phyloP scores from a whole-genome alignment of 1,139 yeast species.

The Sugiyamaella paludigena region DNA sequence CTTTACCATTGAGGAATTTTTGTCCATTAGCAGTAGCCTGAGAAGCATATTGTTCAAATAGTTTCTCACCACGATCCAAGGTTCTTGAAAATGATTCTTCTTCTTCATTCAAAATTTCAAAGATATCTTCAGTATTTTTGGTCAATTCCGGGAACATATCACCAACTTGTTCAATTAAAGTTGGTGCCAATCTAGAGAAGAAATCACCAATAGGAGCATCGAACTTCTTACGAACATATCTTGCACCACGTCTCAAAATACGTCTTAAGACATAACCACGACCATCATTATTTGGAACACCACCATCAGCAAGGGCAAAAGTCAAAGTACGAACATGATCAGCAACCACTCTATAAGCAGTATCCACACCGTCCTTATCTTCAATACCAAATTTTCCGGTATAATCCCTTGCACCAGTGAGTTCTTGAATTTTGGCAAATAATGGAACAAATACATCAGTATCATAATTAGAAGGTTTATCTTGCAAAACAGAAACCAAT shows the following conservation, averaged over 20 bases:
- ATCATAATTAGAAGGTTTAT: conserved; percentile 88
- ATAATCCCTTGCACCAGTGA: conserved; percentile 89
- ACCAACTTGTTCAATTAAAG: conserved; percentile 81
- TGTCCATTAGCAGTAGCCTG: conserved; percentile 73
- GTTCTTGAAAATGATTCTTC: conserved; percentile 94
- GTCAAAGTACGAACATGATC: conserved; percentile 97
- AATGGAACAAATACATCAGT: conserved; percentile 94
- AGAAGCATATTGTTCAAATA: conserved; percentile 88
- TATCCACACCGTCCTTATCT: conserved; percentile 90
- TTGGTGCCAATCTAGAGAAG: conserved; percentile 89
- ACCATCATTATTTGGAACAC: conserved; percentile 98
- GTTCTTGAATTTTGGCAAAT: conserved; percentile 79
- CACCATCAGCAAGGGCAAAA: conserved; percentile 96
- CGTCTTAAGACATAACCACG: conserved; percentile 97
- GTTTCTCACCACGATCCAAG: conserved; percentile 94
- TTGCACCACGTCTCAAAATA: conserved; percentile 94
- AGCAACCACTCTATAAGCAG: conserved; percentile 96
- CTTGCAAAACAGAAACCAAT: conserved; percentile 88
- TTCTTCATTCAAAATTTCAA: conserved; percentile 92
- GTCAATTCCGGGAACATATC: conserved; percentile 89
- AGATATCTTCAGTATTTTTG: conserved; percentile 67
- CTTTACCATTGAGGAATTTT: conserved; percentile 82
- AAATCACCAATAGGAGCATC: conserved; percentile 92
- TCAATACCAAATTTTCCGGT: conserved; percentile 86
- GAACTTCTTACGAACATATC: conserved; percentile 95